Percentiles rank a stretch among this genome's conserved stretches.
phyloP scores from a whole-genome alignment of 2,329 filamentous ascomycete genomes.

The Volutella citrinella region DNA sequence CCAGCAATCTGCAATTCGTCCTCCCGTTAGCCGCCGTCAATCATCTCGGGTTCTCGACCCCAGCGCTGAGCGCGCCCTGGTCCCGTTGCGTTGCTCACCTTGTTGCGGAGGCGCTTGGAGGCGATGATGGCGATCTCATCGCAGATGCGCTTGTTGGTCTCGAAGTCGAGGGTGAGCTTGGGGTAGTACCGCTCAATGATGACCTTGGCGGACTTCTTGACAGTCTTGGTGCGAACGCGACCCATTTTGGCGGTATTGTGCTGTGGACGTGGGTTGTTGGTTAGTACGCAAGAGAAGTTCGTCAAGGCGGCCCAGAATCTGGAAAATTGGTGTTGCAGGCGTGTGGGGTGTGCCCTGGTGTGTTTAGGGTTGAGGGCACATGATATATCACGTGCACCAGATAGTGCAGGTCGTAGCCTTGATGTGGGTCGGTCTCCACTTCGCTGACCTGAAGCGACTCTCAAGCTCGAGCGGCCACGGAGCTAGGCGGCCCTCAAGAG shows the following conservation, averaged over 20 bases:
- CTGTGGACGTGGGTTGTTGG: slow-evolving; percentile 34
- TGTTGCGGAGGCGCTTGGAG: slow-evolving; percentile 98
- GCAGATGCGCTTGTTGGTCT: slow-evolving; percentile 99
- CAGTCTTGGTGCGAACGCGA: slow-evolving; percentile 69
- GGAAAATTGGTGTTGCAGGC: slow-evolving; percentile 28
- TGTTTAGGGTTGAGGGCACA: slow-evolving; percentile 30
- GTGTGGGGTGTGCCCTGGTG: slow-evolving; percentile 19
- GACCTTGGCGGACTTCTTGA: slow-evolving; percentile 90
- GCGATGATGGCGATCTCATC: slow-evolving; percentile 99
- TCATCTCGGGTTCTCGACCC: too few relatives aligned
- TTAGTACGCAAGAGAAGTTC: slow-evolving; percentile 28
- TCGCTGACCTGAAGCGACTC: too few relatives aligned
- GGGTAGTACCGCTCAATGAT: slow-evolving; percentile 99
- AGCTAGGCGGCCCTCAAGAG: too few relatives aligned
- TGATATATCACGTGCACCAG: slow-evolving; percentile 27
- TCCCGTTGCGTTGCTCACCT: slow-evolving; percentile 58
- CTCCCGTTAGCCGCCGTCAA: too few relatives aligned
- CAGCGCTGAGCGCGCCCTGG: too few relatives aligned
- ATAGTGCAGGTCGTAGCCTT: too few relatives aligned
- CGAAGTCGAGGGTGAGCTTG: slow-evolving; percentile 97
- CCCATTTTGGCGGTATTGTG: slow-evolving; percentile 61
- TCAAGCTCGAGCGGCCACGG: too few relatives aligned
- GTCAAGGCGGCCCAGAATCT: slow-evolving; percentile 18
- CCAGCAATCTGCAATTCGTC: slow-evolving; percentile 80
- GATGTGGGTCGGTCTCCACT: too few relatives aligned